Evolutionary conservation across 2,329 filamentous ascomycete species (phyloP).

Genomic region (Sclerotinia borealis): DNA sequence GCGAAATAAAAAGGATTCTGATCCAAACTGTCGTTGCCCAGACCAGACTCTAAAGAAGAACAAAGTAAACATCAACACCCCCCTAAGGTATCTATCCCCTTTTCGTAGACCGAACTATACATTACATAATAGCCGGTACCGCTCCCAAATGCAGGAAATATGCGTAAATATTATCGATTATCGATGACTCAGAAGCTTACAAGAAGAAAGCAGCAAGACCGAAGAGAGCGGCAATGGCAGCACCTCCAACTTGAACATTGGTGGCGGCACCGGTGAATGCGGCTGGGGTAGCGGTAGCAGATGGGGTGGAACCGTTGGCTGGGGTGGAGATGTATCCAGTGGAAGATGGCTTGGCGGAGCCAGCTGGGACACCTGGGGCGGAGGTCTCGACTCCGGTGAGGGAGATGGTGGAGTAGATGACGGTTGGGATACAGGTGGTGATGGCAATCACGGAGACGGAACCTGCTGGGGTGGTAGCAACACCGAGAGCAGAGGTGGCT

Average conservation of each 20-base stretch:
- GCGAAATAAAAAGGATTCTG: not conserved
- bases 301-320: constrained; percentile 8
- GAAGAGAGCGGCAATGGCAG: constrained; percentile 18
- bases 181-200: constrained; percentile 26
- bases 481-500: not conserved
- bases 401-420: constrained; percentile 15
- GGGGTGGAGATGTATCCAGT: constrained; percentile 4
- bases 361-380: not conserved
- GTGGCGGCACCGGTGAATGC: constrained; percentile 8
- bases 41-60: constrained; percentile 11
- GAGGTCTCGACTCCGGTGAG: not conserved
- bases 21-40: constrained; percentile 5
- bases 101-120: constrained; percentile 29
- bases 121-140: not conserved
- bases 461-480: not conserved
- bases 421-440: constrained; percentile 15
- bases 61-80: constrained; percentile 14
- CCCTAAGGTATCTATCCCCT: constrained; percentile 12
- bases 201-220: constrained; percentile 28
- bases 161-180: constrained; percentile 19
- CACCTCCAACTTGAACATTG: constrained; percentile 12
- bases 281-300: constrained; percentile 14
- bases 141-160: constrained; percentile 18
- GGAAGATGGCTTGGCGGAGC: constrained; percentile 10
- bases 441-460: constrained; percentile 11